A percentile compares a stretch with the other conserved stretches of the same genome.
Evolutionary conservation across 306 rosid genomes (phyloP).

Genomic region (Begonia loranthoides): DNA sequence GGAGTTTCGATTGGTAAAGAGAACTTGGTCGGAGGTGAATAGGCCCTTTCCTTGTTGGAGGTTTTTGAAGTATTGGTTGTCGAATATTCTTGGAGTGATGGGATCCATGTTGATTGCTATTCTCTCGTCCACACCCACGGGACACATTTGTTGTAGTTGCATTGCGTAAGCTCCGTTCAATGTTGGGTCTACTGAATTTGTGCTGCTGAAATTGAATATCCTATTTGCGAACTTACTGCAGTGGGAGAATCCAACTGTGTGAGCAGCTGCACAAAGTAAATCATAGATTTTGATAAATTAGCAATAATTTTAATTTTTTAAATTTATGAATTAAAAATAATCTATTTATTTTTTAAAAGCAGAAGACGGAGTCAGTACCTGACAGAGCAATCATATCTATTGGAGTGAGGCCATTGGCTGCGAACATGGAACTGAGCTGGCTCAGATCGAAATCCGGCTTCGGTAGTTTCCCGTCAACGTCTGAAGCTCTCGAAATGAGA

Average conservation of each 20-base stretch:
- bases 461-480: slow-evolving; percentile 45
- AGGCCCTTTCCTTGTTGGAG: slow-evolving; percentile 50
- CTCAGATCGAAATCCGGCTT: slow-evolving; percentile 39
- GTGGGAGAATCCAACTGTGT: slow-evolving; percentile 61
- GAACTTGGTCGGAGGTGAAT: slow-evolving; percentile 46
- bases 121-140: slow-evolving; percentile 36
- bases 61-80: slow-evolving; percentile 39
- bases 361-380: slow-evolving; percentile 19
- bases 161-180: slow-evolving; percentile 21
- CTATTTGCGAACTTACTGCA: slow-evolving; percentile 33
- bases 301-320: not conserved
- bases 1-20: slow-evolving; percentile 40
- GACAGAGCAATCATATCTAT: slow-evolving; percentile 58
- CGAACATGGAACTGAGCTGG: slow-evolving; percentile 45
- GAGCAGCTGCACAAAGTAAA: slow-evolving; percentile 30
- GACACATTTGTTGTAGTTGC: slow-evolving; percentile 34
- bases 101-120: slow-evolving; percentile 69
- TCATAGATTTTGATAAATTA: too few relatives aligned
- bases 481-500: slow-evolving; percentile 36
- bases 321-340: too few relatives aligned
- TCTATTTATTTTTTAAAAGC: not conserved
- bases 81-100: slow-evolving; percentile 30
- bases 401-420: slow-evolving; percentile 42
- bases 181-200: slow-evolving; percentile 30
- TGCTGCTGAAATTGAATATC: slow-evolving; percentile 34